These are phyloP conservation scores for Stephanocyclus meneghinianus DNA, from an alignment of 352 stramenopile genomes.

Conservation along the genomic window DNA sequence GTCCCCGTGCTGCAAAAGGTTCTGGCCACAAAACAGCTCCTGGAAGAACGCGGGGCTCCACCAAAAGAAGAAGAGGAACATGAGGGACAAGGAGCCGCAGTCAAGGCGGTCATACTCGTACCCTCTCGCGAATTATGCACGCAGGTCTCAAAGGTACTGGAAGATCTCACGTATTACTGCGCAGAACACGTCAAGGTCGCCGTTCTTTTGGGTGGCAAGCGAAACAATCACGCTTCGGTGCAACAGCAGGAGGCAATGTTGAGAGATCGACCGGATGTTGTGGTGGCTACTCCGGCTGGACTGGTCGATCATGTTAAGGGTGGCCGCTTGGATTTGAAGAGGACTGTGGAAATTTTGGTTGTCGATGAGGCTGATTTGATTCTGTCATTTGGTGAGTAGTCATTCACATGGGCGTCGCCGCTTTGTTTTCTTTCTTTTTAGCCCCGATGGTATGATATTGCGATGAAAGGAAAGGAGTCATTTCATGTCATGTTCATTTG, in stretches of 20 bases:
- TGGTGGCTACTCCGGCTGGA: slow-evolving; percentile 92
- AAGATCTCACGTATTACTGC: slow-evolving; percentile 96
- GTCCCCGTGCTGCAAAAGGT: slow-evolving; percentile 93
- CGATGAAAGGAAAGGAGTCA: not conserved
- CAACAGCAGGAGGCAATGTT: slow-evolving; percentile 91
- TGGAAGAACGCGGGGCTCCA: slow-evolving; percentile 29
- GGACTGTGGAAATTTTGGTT: slow-evolving; percentile 93
- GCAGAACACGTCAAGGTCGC: slow-evolving; percentile 90
- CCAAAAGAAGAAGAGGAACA: slow-evolving; percentile 7
- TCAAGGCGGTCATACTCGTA: slow-evolving; percentile 90
- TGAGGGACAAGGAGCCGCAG: slow-evolving; percentile 20
- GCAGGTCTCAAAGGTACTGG: slow-evolving; percentile 90
- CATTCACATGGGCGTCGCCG: slow-evolving; percentile 12
- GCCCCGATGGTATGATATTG: not conserved
- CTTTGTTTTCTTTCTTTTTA: not conserved
- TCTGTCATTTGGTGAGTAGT: slow-evolving; percentile 93
- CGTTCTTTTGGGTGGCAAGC: slow-evolving; percentile 85
- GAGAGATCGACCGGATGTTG: slow-evolving; percentile 87
- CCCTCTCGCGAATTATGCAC: slow-evolving; percentile 96
- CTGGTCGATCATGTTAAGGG: slow-evolving; percentile 84
- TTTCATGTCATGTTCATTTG: slow-evolving; percentile 1
- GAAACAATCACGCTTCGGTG: slow-evolving; percentile 43
- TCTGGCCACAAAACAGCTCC: slow-evolving; percentile 82
- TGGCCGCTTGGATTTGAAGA: slow-evolving; percentile 61
- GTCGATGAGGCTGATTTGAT: slow-evolving; percentile 99